Percentiles rank a stretch among this genome's conserved stretches.
phyloP scores from a whole-genome alignment of 2,329 filamentous ascomycete species.

The Conoideocrella luteorostrata region DNA sequence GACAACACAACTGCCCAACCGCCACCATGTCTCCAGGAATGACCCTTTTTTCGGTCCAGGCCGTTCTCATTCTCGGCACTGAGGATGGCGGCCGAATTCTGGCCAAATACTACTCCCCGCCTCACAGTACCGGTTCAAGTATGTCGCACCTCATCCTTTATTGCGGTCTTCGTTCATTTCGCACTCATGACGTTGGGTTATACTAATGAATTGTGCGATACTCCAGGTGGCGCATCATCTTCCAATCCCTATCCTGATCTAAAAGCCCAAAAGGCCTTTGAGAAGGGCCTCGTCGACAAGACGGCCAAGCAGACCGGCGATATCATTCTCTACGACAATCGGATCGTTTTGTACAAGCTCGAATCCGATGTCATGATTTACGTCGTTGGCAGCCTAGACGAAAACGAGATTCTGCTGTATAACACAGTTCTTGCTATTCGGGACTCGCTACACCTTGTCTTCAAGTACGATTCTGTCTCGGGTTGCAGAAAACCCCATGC shows the following conservation, averaged over 20 bases:
- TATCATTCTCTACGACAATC: conserved; percentile 95
- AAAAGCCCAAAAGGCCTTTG: conserved; percentile 93
- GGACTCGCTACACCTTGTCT: conserved; percentile 81
- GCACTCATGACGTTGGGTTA: too few relatives aligned
- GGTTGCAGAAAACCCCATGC: neutral
- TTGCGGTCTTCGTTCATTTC: too few relatives aligned
- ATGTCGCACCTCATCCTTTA: conserved; percentile 13
- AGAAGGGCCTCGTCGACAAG: conserved; percentile 93
- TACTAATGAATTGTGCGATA: too few relatives aligned
- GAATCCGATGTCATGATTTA: conserved; percentile 97
- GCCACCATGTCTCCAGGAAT: conserved; percentile 63
- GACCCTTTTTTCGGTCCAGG: conserved; percentile 70
- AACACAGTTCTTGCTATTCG: conserved; percentile 87
- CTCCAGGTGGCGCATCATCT: conserved; percentile 36
- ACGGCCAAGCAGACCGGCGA: conserved; percentile 92
- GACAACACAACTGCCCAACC: conserved; percentile 6
- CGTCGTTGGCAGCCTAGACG: conserved; percentile 81
- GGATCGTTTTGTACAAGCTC: conserved; percentile 94
- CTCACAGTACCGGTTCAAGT: conserved; percentile 40
- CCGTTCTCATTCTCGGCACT: conserved; percentile 70
- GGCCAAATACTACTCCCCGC: conserved; percentile 81
- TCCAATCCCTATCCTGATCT: conserved; percentile 76
- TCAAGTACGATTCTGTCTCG: conserved; percentile 59
- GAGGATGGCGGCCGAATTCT: conserved; percentile 90
- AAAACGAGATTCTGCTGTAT: conserved; percentile 96